These are phyloP conservation scores for Lactarius psammicola DNA, from an alignment of 768 basidiomycete species.

Conservation along the genomic window DNA sequence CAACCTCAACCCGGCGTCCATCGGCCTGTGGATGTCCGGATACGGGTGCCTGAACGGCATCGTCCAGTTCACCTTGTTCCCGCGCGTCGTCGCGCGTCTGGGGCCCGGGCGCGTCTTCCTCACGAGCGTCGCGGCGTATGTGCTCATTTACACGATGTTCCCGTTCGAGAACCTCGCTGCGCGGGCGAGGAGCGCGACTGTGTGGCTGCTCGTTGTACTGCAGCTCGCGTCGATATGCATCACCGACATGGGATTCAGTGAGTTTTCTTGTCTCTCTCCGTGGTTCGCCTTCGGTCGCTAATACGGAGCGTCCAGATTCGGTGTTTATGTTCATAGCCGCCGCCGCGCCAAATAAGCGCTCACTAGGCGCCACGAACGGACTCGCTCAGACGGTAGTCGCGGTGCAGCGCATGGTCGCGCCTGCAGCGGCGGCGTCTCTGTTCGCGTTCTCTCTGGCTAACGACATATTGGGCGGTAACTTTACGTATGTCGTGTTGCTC, in stretches of 20 bases:
- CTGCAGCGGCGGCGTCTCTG: slow-evolving; percentile 56
- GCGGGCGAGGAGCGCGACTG: background rate
- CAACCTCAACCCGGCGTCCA: slow-evolving; percentile 38
- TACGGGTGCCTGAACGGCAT: slow-evolving; percentile 40
- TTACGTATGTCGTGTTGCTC: slow-evolving; percentile 16
- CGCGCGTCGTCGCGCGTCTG: slow-evolving; percentile 37
- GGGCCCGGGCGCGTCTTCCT: slow-evolving; percentile 40
- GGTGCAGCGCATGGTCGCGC: slow-evolving; percentile 48
- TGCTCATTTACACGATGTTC: slow-evolving; percentile 33
- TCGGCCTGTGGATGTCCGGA: slow-evolving; percentile 39
- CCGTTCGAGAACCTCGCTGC: slow-evolving; percentile 27
- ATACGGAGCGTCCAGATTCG: slow-evolving; percentile 46
- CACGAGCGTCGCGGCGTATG: slow-evolving; percentile 31
- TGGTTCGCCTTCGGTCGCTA: background rate
- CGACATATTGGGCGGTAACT: slow-evolving; percentile 49
- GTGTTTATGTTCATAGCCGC: slow-evolving; percentile 68
- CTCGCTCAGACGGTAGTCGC: slow-evolving; percentile 40
- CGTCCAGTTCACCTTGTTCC: slow-evolving; percentile 42
- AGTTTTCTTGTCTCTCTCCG: background rate
- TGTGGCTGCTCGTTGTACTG: background rate
- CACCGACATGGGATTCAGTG: slow-evolving; percentile 24
- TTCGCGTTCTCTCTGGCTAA: slow-evolving; percentile 59
- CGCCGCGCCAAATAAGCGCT: slow-evolving; percentile 60
- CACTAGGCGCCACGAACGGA: slow-evolving; percentile 70
- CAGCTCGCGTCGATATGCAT: slow-evolving; percentile 17